phyloP scores from a whole-genome alignment of 2,329 filamentous ascomycete species.

The Curvularia eragrostidis region DNA sequence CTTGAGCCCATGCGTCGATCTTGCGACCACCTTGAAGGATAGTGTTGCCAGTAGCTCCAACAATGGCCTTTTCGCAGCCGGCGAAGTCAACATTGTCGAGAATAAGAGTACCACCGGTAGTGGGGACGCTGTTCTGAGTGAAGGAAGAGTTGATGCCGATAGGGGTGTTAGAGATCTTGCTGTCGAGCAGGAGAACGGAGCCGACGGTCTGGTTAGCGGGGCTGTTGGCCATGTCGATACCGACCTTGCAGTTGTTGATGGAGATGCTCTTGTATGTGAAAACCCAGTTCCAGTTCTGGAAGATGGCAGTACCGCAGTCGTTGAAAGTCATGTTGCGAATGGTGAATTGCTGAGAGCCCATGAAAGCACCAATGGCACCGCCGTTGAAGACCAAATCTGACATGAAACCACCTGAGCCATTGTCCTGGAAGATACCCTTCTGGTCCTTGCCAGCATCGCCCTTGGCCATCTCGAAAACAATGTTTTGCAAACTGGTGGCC shows the following conservation, averaged over 20 bases:
- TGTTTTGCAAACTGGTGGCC: constrained; percentile 68
- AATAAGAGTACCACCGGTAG: constrained; percentile 80
- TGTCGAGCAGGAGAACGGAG: constrained; percentile 83
- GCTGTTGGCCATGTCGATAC: constrained; percentile 58
- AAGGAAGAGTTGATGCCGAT: constrained; percentile 81
- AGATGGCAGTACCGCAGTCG: constrained; percentile 57
- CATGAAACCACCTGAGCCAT: constrained; percentile 66
- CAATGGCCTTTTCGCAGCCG: constrained; percentile 72
- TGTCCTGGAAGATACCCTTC: constrained; percentile 67
- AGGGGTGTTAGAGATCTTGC: constrained; percentile 75
- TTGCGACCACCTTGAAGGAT: constrained; percentile 74
- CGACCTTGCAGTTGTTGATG: constrained; percentile 56
- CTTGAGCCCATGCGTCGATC: constrained; percentile 78
- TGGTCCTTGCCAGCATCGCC: constrained; percentile 56
- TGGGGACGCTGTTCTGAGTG: constrained; percentile 68
- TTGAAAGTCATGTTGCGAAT: constrained; percentile 60
- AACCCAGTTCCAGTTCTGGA: constrained; percentile 63
- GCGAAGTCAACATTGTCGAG: constrained; percentile 89
- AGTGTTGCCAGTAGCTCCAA: constrained; percentile 61
- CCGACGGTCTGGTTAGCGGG: constrained; percentile 79
- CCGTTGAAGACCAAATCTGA: constrained; percentile 66
- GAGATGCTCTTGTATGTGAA: constrained; percentile 57
- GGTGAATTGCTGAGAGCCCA: constrained; percentile 70
- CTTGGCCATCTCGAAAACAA: constrained; percentile 64
- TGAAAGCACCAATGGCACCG: constrained; percentile 64